Evolutionary conservation across 148 eudicot genomes (phyloP).

Genomic region (Heliamphora exappendiculata): DNA sequence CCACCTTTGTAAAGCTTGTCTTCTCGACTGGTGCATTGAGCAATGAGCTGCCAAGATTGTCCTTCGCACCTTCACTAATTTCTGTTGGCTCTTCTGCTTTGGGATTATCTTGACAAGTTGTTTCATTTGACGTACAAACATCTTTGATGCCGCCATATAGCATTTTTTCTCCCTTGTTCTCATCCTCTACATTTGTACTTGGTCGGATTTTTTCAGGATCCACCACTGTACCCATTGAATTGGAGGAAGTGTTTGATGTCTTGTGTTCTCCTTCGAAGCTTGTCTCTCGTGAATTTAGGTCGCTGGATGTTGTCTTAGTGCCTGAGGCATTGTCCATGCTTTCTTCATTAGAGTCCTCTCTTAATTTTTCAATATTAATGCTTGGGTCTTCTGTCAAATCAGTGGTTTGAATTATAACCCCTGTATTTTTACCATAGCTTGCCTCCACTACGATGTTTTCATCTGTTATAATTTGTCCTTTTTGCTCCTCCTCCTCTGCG

Average conservation of each 20-base stretch:
- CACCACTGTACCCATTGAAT: neutral
- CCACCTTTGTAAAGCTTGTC: neutral
- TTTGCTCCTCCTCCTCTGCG: conserved; percentile 1
- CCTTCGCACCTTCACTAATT: neutral
- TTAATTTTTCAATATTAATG: neutral
- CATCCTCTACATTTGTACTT: neutral
- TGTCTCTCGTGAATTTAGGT: conserved; percentile 6
- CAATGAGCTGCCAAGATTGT: neutral
- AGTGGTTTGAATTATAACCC: neutral
- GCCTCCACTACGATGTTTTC: neutral
- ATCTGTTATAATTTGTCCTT: neutral
- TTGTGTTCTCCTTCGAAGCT: neutral
- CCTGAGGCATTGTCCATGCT: neutral
- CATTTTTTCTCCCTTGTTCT: conserved; percentile 5
- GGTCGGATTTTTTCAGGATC: neutral
- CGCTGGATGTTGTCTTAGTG: conserved; percentile 1
- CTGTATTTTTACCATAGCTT: neutral
- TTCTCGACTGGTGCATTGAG: neutral
- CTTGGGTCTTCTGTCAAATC: neutral
- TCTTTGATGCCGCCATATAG: neutral
- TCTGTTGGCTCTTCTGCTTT: conserved; percentile 4
- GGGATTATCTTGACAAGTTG: neutral
- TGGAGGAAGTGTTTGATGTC: neutral
- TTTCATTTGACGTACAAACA: neutral
- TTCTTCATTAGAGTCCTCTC: neutral